Evolutionary conservation across 2,329 filamentous ascomycete species (phyloP).

Genomic region (Podosphaera fusca): DNA sequence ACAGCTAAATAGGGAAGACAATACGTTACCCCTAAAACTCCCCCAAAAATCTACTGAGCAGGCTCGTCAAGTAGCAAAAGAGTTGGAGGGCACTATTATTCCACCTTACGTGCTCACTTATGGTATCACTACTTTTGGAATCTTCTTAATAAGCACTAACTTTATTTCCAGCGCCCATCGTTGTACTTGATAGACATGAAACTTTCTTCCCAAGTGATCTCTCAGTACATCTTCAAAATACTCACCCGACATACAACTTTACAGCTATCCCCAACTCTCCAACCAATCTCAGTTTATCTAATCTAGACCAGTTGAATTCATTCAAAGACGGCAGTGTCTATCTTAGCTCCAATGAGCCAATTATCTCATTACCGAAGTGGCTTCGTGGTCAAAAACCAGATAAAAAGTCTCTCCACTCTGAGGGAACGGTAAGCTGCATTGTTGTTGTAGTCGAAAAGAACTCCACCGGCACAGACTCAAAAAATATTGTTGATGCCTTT

Average conservation of each 20-base stretch:
- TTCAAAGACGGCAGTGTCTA: slow-evolving; percentile 20
- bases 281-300: slow-evolving; percentile 20
- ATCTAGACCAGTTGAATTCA: slow-evolving; percentile 22
- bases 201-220: slow-evolving; percentile 24
- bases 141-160: neutral
- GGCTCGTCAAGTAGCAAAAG: neutral
- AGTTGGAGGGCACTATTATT: slow-evolving; percentile 11
- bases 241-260: slow-evolving; percentile 21
- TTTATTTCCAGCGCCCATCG: slow-evolving; percentile 21
- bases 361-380: slow-evolving; percentile 20
- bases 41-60: slow-evolving; percentile 3
- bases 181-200: slow-evolving; percentile 24
- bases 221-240: slow-evolving; percentile 20
- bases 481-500: slow-evolving; percentile 18
- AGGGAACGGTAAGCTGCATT: slow-evolving; percentile 28
- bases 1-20: slow-evolving; percentile 3
- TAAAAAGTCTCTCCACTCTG: slow-evolving; percentile 20
- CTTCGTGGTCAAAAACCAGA: slow-evolving; percentile 26
- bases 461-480: slow-evolving; percentile 14
- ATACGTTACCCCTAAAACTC: slow-evolving; percentile 2
- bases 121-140: slow-evolving; percentile 12
- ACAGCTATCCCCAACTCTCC: slow-evolving; percentile 15
- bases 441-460: slow-evolving; percentile 46
- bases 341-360: slow-evolving; percentile 22
- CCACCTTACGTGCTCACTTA: slow-evolving; percentile 21